Evolutionary conservation across 441 rosid species (phyloP).

Genomic region (Syzygium malaccense): DNA sequence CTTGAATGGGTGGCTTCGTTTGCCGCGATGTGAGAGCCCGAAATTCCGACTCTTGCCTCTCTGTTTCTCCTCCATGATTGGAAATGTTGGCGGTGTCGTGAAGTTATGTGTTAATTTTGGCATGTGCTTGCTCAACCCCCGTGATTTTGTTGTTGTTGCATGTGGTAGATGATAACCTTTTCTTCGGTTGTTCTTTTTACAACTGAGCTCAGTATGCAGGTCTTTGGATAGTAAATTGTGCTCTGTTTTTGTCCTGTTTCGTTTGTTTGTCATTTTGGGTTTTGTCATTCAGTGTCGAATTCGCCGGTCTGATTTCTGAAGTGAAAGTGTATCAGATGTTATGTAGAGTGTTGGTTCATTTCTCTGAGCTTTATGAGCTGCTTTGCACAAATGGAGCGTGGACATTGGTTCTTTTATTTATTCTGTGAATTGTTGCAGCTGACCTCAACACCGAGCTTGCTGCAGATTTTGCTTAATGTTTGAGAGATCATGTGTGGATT

Average conservation of each 20-base stretch:
- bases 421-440: background rate
- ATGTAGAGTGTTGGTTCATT: background rate
- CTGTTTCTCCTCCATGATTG: background rate
- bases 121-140: background rate
- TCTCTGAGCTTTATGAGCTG: background rate
- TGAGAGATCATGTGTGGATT: background rate
- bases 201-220: background rate
- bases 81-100: background rate
- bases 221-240: background rate
- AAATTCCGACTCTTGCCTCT: background rate
- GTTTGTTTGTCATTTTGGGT: background rate
- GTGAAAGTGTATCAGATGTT: background rate
- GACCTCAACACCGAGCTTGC: background rate
- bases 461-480: background rate
- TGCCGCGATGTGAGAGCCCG: conserved; percentile 54
- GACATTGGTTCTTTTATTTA: background rate
- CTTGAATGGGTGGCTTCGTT: conserved; percentile 69
- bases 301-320: background rate
- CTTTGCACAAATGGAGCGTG: background rate
- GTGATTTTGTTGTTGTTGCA: background rate
- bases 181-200: background rate
- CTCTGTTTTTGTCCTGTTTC: background rate
- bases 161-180: background rate
- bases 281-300: background rate
- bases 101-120: background rate